Evolutionary conservation across 2,329 filamentous ascomycete genomes (phyloP), one percentile per base, ranked within the genome.

Genomic region (Phyllachora maydis): DNA sequence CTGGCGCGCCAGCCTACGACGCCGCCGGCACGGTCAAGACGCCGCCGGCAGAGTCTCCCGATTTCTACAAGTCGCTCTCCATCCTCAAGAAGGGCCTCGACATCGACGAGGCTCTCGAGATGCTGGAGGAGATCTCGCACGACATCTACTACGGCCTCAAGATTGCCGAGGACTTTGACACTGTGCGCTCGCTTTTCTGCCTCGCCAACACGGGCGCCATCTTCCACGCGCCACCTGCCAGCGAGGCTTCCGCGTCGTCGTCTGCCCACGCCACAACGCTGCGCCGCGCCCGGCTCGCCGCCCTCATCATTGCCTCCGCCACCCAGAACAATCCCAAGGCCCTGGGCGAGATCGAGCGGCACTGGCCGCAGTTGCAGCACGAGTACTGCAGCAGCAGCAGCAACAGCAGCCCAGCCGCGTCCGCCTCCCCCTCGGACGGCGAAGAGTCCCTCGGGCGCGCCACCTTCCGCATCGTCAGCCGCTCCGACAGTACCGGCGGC

Each of bases 121-220:
- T 52, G 16, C 54, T 76, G n/a, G 53, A 61, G 30, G 68, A 75
- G 5, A 46, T 73, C 14, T 60, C 68, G 0, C 68, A 75, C 41
- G 70, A 74, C 41, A 65, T 74, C 31, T 75, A 72, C 47, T 76
- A 73, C 41, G 70, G 70, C 7, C 48, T 68, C 11, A 63, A 70
- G 39, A 56, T 74, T 28, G 52, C 58, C 12, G 59, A 66, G 38
- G 59, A 70, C 32, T 36, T 48, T 3, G 53, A 56, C 3, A 57
- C 58, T 2, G 33, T 70, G 24, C 54, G 52, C 30, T 44, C 54
- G n/a, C 52, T 74, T 2, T 45, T 72, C 28, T 69, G 65, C 36
- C 46, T 69, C 18, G 56, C 67, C 42, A 44, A 43, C 14, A 31
- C 34, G n/a, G 27, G 34, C 11, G 37, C 40, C 11, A 27, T 34